These are phyloP conservation scores for Porodaedalea pini DNA, from an alignment of 1,284 basidiomycete species.

Conservation along the genomic window DNA sequence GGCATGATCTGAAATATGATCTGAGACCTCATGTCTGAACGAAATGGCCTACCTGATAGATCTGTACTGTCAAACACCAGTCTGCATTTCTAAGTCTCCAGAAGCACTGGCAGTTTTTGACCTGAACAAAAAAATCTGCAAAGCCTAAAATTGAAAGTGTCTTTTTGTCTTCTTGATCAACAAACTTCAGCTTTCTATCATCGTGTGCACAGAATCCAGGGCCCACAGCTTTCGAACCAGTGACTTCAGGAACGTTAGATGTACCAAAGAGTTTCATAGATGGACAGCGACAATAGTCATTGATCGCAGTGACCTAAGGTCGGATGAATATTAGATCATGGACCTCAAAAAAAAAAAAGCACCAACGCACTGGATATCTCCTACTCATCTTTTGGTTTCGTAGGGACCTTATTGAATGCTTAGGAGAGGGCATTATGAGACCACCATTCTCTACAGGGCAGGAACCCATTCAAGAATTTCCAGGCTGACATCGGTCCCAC, in stretches of 20 bases:
- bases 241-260: neutral
- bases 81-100: too few relatives aligned
- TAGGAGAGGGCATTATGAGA: neutral
- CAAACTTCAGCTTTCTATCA: neutral
- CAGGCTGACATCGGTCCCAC: neutral
- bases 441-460: neutral
- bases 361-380: neutral
- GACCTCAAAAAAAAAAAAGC: neutral
- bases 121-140: neutral
- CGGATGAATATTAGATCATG: too few relatives aligned
- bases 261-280: neutral
- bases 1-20: too few relatives aligned
- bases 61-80: too few relatives aligned
- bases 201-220: neutral
- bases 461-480: neutral
- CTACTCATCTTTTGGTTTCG: neutral
- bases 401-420: neutral
- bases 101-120: too few relatives aligned
- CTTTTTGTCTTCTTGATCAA: too few relatives aligned
- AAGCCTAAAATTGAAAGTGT: neutral
- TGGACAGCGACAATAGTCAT: neutral
- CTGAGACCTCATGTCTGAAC: too few relatives aligned
- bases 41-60: too few relatives aligned
- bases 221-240: neutral
- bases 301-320: neutral